These are phyloP conservation scores for Claviceps maximensis DNA, from an alignment of 2,329 filamentous ascomycete species.

Conservation along the genomic window DNA sequence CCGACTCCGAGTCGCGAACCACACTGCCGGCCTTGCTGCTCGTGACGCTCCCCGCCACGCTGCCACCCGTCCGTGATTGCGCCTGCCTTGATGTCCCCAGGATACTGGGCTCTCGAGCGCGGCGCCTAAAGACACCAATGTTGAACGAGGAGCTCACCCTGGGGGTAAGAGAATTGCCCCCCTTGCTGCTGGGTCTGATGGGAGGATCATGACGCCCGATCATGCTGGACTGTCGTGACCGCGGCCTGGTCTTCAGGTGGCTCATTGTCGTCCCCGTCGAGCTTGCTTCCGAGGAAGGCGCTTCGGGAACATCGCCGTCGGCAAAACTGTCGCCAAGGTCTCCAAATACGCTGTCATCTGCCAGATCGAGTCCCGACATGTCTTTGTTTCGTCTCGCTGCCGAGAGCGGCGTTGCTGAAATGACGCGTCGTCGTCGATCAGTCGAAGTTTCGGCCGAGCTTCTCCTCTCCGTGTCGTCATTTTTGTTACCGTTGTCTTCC, in stretches of 20 bases:
- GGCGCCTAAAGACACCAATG: slow-evolving; percentile 43
- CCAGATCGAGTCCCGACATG: slow-evolving; percentile 34
- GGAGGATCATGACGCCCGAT: slow-evolving; percentile 36
- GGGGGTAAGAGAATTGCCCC: slow-evolving; percentile 33
- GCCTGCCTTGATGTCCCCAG: slow-evolving; percentile 37
- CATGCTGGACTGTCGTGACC: slow-evolving; percentile 36
- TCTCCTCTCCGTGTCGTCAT: slow-evolving; percentile 15
- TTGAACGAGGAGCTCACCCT: slow-evolving; percentile 38
- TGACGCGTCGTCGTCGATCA: slow-evolving; percentile 23
- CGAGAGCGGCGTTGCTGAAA: slow-evolving; percentile 16
- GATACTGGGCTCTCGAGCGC: slow-evolving; percentile 48
- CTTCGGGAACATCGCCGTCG: slow-evolving; percentile 22
- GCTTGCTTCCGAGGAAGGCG: slow-evolving; percentile 27
- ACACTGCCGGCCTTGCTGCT: slow-evolving; percentile 12
- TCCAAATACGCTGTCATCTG: slow-evolving; percentile 35
- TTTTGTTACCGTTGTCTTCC: slow-evolving; percentile 16
- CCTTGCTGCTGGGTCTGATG: slow-evolving; percentile 39
- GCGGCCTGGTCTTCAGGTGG: slow-evolving; percentile 27
- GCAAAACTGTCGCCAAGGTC: slow-evolving; percentile 30
- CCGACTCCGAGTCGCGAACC: slow-evolving; percentile 19
- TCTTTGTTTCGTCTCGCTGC: slow-evolving; percentile 27
- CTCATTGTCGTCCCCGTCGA: slow-evolving; percentile 34
- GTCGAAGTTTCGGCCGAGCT: slow-evolving; percentile 18
- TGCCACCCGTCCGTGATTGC: slow-evolving; percentile 16
- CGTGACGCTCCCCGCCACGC: slow-evolving; percentile 1